A percentile compares a stretch with the other conserved stretches of the same genome.
Conservation (phyloP, 139 green algal species). For the Desmodesmus armatus region DNA sequence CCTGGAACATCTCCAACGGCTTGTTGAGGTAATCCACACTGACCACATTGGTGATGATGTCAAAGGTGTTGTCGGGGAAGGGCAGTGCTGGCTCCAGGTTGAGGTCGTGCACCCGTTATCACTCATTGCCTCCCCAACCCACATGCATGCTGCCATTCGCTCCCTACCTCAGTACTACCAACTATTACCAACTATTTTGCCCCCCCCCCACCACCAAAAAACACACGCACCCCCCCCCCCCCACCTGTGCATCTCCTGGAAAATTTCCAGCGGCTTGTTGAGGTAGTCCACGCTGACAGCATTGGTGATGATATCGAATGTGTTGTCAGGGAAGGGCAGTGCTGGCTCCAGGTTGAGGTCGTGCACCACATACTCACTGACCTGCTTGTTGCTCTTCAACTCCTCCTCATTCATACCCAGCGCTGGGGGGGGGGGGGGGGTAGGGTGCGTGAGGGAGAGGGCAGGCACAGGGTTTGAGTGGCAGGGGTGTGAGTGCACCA, state of each 20-base stretch:
- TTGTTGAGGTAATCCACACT: conserved; percentile 87
- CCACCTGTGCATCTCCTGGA: conserved; percentile 86
- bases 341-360: conserved; percentile 85
- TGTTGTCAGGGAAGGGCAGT: conserved; percentile 86
- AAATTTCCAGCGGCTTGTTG: conserved; percentile 79
- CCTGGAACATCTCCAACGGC: conserved; percentile 81
- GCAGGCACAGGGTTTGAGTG: too few relatives aligned
- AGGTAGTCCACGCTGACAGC: conserved; percentile 89
- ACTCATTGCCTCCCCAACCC: too few relatives aligned
- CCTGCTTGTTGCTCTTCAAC: conserved; percentile 76
- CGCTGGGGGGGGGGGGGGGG: conserved; percentile 59
- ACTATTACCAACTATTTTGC: too few relatives aligned
- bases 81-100: conserved; percentile 83
- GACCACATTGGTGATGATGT: conserved; percentile 83
- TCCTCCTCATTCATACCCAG: conserved; percentile 90
- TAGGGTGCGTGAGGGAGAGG: too few relatives aligned
- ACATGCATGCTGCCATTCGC: too few relatives aligned
- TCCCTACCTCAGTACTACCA: too few relatives aligned
- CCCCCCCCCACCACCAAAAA: too few relatives aligned
- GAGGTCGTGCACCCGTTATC: too few relatives aligned
- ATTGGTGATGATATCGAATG: conserved; percentile 84
- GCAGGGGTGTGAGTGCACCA: too few relatives aligned
- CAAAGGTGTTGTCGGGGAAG: conserved; percentile 83
- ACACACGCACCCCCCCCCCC: too few relatives aligned
- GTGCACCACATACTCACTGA: conserved; percentile 72